Conservation (phyloP, 1,284 basidiomycete genomes). For the Hymenochaete sp. region DNA sequence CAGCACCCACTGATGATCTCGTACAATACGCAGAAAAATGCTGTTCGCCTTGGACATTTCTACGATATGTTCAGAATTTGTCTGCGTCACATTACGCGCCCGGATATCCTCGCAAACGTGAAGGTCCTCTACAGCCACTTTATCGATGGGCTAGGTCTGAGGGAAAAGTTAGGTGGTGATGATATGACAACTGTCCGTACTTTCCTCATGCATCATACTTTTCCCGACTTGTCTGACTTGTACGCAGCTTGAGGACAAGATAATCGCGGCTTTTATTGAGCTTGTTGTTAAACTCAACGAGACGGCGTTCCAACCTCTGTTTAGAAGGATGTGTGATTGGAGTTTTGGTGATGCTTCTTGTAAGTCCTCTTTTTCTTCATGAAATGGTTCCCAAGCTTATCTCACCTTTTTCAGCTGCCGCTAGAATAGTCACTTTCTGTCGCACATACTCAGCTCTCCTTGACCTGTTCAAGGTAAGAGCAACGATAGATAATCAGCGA, state of each 20-base stretch:
- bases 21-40: constrained; percentile 25
- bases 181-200: too few species aligned
- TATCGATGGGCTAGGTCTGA: constrained; percentile 69
- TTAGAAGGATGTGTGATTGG: constrained; percentile 93
- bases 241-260: constrained; percentile 40
- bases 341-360: constrained; percentile 60
- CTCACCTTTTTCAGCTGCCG: constrained; percentile 23
- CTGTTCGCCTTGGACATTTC: constrained; percentile 40
- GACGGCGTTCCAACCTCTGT: constrained; percentile 84
- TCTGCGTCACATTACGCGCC: constrained; percentile 56
- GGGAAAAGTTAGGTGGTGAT: too few species aligned
- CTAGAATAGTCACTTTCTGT: constrained; percentile 62
- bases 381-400: neutral
- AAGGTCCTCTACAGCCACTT: constrained; percentile 76
- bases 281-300: constrained; percentile 93
- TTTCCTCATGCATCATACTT: constrained; percentile 27
- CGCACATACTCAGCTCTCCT: constrained; percentile 65
- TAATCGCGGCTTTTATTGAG: constrained; percentile 77
- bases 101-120: constrained; percentile 61
- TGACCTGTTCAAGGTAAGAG: constrained; percentile 74
- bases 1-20: constrained; percentile 1
- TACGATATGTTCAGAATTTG: constrained; percentile 61
- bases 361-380: constrained; percentile 27
- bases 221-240: neutral
- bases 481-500: neutral